phyloP scores from a whole-genome alignment of 805 yeast genomes.

The Lipomyces sp. region DNA sequence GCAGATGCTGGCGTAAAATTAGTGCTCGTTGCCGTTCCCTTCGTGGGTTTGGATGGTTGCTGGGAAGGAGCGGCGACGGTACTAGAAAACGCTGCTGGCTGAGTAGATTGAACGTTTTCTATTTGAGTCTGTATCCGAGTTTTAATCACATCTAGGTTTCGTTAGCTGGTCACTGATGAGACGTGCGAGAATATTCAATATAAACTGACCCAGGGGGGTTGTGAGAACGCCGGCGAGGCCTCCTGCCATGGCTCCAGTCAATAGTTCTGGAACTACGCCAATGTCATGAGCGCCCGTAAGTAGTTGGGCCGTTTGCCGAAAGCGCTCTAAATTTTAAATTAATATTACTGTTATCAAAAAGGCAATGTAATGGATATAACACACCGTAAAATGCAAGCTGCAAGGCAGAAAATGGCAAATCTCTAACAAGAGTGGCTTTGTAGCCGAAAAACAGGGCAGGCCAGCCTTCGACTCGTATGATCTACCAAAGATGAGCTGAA shows the following conservation, averaged over 20 bases:
- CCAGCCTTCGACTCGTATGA: constrained; percentile 67
- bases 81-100: not conserved
- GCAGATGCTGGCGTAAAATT: constrained; percentile 1
- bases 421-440: constrained; percentile 88
- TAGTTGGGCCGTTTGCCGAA: constrained; percentile 39
- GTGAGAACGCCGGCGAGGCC: constrained; percentile 86
- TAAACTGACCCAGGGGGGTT: constrained; percentile 64
- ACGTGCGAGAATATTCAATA: not conserved
- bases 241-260: constrained; percentile 95
- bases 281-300: constrained; percentile 36
- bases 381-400: constrained; percentile 95
- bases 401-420: constrained; percentile 90
- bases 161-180: not conserved
- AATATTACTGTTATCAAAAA: not conserved
- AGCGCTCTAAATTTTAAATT: constrained; percentile 24
- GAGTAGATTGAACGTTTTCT: constrained; percentile 8
- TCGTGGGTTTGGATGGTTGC: not conserved
- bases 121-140: constrained; percentile 90
- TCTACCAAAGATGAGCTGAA: constrained; percentile 31
- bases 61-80: not conserved
- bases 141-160: constrained; percentile 62
- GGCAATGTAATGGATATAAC: constrained; percentile 37
- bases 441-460: constrained; percentile 82
- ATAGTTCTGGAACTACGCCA: constrained; percentile 54
- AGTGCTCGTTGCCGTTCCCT: too few relatives aligned